These are phyloP conservation scores for Microsporum audouinii DNA, from an alignment of 2,329 filamentous ascomycete genomes.

Conservation along the genomic window DNA sequence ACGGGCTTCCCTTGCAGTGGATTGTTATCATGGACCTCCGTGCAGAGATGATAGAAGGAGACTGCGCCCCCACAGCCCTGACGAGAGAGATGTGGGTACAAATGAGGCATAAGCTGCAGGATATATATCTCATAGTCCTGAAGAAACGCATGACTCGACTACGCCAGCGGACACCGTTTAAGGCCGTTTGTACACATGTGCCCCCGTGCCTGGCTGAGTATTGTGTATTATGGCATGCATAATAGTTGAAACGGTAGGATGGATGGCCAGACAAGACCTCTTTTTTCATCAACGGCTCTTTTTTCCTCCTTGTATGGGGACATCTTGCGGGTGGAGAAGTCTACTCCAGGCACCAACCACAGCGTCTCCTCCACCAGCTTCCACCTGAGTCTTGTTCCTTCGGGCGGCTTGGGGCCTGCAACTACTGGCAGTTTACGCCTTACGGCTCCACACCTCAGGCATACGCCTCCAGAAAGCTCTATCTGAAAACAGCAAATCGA, in stretches of 20 bases:
- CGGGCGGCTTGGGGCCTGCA: background rate
- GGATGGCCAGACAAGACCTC: background rate
- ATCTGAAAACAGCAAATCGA: slow-evolving; percentile 2
- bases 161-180: background rate
- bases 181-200: background rate
- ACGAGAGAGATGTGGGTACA: background rate
- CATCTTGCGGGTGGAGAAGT: background rate
- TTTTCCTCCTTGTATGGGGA: background rate
- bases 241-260: background rate
- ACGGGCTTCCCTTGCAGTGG: background rate
- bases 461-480: slow-evolving; percentile 2
- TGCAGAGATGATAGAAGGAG: background rate
- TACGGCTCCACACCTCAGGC: background rate
- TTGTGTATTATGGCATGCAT: background rate
- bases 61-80: background rate
- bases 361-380: background rate
- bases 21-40: background rate
- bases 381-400: background rate
- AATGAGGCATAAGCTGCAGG: background rate
- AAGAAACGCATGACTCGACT: background rate
- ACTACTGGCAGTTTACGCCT: slow-evolving; percentile 1
- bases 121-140: background rate
- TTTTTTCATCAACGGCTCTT: background rate
- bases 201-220: background rate
- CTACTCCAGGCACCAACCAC: background rate